Evolutionary conservation across 805 yeast genomes (phyloP).

Genomic region (Vanderwaltozyma verrucispora): DNA sequence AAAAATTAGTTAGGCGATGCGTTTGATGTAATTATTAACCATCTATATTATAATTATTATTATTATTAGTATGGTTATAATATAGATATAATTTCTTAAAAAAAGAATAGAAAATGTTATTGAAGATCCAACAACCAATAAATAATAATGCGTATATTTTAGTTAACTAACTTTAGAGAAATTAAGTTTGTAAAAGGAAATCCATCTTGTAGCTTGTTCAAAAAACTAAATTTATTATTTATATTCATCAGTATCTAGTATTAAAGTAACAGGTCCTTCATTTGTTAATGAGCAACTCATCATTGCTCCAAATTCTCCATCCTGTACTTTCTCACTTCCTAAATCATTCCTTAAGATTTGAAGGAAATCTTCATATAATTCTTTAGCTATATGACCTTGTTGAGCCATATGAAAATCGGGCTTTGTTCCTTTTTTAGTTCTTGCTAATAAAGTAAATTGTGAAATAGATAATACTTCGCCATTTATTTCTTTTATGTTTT

Average conservation of each 20-base stretch:
- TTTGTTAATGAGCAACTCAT: slow-evolving; percentile 86
- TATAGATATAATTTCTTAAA: no score
- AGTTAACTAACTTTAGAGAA: no score
- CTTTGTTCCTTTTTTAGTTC: slow-evolving; percentile 80
- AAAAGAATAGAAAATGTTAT: no score
- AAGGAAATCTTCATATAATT: slow-evolving; percentile 41
- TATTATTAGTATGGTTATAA: no score
- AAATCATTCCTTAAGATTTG: slow-evolving; percentile 37
- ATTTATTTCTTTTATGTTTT: slow-evolving; percentile 47
- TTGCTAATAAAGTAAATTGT: slow-evolving; percentile 85
- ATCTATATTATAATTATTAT: no score
- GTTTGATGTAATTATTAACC: no score
- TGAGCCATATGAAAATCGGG: slow-evolving; percentile 94
- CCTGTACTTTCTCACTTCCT: slow-evolving; percentile 59
- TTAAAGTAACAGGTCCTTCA: slow-evolving; percentile 90
- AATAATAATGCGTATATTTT: no score
- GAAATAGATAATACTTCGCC: slow-evolving; percentile 81
- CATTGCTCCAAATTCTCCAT: slow-evolving; percentile 94
- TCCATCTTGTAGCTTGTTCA: no score
- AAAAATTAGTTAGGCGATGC: no score
- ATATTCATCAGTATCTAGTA: slow-evolving; percentile 42
- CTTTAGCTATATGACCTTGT: slow-evolving; percentile 50
- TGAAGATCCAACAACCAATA: no score
- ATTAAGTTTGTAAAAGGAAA: no score
- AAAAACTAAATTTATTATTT: no score